Conservation (phyloP, 768 basidiomycete genomes). For the Chalciporus piperatus region DNA sequence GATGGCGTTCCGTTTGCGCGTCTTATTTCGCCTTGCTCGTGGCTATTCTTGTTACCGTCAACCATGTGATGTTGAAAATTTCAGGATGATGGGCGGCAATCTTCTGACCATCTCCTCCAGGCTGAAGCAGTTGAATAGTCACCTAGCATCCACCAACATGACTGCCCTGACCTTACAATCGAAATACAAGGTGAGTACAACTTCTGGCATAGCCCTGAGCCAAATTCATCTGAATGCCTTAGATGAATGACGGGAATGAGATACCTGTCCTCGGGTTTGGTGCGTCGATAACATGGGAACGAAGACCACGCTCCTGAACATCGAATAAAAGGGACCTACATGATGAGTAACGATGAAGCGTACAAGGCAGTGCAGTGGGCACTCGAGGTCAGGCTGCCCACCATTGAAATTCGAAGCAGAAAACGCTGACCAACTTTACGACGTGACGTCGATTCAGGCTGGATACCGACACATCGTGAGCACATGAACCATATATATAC, state of each 20-base stretch:
- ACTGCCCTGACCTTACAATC: conserved; percentile 4
- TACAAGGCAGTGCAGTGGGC: conserved; percentile 5
- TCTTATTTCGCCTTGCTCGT: not conserved
- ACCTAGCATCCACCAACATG: not conserved
- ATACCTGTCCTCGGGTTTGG: conserved; percentile 10
- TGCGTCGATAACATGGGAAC: not conserved
- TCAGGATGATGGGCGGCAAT: too few relatives aligned
- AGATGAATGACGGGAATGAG: conserved; percentile 6
- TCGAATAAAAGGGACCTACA: conserved; percentile 1
- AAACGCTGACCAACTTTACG: not conserved
- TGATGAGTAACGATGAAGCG: conserved; percentile 5
- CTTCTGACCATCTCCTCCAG: not conserved
- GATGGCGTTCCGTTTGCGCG: not conserved
- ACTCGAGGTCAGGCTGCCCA: conserved; percentile 5
- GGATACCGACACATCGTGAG: conserved; percentile 13
- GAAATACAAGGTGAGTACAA: conserved; percentile 3
- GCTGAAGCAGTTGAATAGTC: not conserved
- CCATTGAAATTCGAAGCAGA: not conserved
- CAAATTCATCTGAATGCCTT: not conserved
- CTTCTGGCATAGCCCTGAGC: too few relatives aligned
- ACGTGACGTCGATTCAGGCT: not conserved
- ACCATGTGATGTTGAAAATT: not conserved
- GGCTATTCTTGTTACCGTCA: not conserved
- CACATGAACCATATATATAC: not conserved
- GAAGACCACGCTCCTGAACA: not conserved